These are phyloP conservation scores for Colletotrichum lentis DNA, from an alignment of 2,329 filamentous ascomycete species.

Conservation along the genomic window DNA sequence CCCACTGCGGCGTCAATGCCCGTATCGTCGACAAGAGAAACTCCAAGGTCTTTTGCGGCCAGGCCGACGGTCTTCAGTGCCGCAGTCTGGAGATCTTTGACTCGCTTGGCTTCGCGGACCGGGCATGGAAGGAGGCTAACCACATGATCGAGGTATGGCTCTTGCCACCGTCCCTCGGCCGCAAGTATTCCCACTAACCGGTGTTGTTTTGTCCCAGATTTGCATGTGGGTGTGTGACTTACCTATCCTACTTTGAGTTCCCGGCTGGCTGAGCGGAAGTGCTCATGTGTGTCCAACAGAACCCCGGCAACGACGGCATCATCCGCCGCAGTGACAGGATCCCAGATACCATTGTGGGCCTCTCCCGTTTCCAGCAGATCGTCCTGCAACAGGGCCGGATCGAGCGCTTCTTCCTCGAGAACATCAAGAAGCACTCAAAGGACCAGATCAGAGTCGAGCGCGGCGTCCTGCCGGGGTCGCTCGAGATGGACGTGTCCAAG, in stretches of 20 bases:
- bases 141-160: conserved; percentile 70
- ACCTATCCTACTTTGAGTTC: not conserved
- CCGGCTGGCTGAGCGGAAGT: not conserved
- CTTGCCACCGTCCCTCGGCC: not conserved
- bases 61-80: conserved; percentile 63
- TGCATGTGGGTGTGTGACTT: conserved; percentile 35
- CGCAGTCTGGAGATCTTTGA: conserved; percentile 78
- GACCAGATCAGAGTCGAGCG: conserved; percentile 63
- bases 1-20: conserved; percentile 51
- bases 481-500: conserved; percentile 62
- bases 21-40: conserved; percentile 58
- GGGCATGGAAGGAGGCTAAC: conserved; percentile 71
- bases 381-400: conserved; percentile 77
- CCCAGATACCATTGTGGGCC: conserved; percentile 67
- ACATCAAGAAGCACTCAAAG: conserved; percentile 63
- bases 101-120: conserved; percentile 72
- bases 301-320: conserved; percentile 65
- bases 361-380: conserved; percentile 70
- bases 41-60: conserved; percentile 51
- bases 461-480: conserved; percentile 63
- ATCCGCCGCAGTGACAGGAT: conserved; percentile 68
- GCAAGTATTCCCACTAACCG: conserved; percentile 27
- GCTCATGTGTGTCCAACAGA: conserved; percentile 57
- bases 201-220: conserved; percentile 4
- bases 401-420: conserved; percentile 71